Evolutionary conservation across 257 asterid genomes (phyloP).

Genomic region (Euphrasia confusa): DNA sequence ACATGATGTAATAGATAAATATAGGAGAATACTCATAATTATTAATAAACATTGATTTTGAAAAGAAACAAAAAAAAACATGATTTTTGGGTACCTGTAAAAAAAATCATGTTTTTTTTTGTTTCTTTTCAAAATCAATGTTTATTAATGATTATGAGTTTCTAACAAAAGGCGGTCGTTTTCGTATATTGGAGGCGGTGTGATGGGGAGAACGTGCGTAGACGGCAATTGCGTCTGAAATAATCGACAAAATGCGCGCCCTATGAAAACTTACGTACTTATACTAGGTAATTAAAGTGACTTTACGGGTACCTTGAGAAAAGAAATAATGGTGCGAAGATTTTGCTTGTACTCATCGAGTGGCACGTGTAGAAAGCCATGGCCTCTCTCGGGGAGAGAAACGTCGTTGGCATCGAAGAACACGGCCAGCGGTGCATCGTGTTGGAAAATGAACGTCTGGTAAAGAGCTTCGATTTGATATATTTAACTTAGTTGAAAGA

Average conservation of each 20-base stretch:
- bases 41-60: too few species aligned
- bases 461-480: too few species aligned
- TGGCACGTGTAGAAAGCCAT: conserved; percentile 74
- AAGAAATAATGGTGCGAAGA: conserved; percentile 56
- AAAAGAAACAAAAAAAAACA: too few species aligned
- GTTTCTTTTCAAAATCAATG: not conserved
- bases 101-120: too few species aligned
- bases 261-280: too few species aligned
- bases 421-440: conserved; percentile 53
- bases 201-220: conserved; percentile 56
- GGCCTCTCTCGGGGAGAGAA: conserved; percentile 48
- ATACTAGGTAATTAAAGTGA: too few species aligned
- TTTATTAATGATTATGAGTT: not conserved
- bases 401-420: conserved; percentile 97
- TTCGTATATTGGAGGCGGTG: conserved; percentile 89
- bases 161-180: conserved; percentile 57
- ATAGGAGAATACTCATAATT: too few species aligned
- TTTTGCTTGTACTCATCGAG: conserved; percentile 66
- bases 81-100: conserved; percentile 57
- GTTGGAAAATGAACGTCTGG: too few species aligned
- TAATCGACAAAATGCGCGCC: too few species aligned
- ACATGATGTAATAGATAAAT: too few species aligned
- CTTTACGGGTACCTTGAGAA: conserved; percentile 43
- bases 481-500: conserved; percentile 40
- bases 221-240: conserved; percentile 74